Evolutionary conservation across 495 filamentous ascomycete genomes (phyloP).

Genomic region (Daldinia vernicosa): DNA sequence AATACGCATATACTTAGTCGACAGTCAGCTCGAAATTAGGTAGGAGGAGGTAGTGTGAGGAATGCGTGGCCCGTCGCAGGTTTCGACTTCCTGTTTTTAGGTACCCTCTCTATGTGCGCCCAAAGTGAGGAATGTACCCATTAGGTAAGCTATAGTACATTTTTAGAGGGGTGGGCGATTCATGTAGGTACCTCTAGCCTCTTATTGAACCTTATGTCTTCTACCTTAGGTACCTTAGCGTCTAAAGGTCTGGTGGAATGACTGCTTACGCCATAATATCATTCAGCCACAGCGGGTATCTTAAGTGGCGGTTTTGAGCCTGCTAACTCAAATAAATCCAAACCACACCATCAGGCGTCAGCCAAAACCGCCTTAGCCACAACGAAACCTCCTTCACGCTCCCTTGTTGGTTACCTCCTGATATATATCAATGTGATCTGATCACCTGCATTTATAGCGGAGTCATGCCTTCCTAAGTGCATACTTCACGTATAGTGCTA

Average conservation of each 20-base stretch:
- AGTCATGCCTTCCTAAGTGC: not conserved
- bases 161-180: not conserved
- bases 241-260: not conserved
- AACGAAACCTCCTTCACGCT: not conserved
- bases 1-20: constrained; percentile 8
- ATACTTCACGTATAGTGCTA: not conserved
- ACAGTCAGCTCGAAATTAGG: constrained; percentile 25
- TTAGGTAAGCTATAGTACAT: not conserved
- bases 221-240: not conserved
- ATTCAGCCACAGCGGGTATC: not conserved
- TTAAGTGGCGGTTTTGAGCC: not conserved
- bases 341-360: not conserved
- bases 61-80: constrained; percentile 33
- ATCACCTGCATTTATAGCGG: not conserved
- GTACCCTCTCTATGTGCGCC: not conserved
- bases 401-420: constrained; percentile 20
- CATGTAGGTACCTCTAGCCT: not conserved
- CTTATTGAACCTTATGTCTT: not conserved
- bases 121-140: not conserved
- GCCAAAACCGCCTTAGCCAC: not conserved
- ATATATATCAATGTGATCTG: not conserved
- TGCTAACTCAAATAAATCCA: not conserved
- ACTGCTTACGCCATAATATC: not conserved
- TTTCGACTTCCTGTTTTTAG: constrained; percentile 2
- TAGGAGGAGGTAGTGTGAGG: constrained; percentile 9